phyloP scores from a whole-genome alignment of 2,329 filamentous ascomycete species.

The Reticulascus tulasneorum region DNA sequence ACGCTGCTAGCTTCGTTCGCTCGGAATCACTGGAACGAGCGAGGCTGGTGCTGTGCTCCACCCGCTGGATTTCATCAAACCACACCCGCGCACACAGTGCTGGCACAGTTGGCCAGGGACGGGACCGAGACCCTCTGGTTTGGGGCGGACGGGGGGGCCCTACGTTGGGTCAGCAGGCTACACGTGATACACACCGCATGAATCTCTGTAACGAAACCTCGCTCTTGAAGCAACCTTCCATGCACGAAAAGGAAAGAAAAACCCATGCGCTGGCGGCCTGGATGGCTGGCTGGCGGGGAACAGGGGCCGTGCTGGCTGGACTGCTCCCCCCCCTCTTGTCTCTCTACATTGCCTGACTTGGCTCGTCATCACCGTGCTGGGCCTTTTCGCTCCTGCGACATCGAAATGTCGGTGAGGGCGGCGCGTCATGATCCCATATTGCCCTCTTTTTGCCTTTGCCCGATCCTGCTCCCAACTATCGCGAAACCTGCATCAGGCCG shows the following conservation, averaged over 20 bases:
- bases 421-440: slow-evolving; percentile 5
- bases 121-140: no score
- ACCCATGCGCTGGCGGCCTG: no score
- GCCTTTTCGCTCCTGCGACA: neutral
- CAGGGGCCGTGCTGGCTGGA: neutral
- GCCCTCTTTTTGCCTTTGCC: slow-evolving; percentile 5
- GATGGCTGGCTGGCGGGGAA: slow-evolving; percentile 2
- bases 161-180: slow-evolving; percentile 11
- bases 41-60: slow-evolving; percentile 14
- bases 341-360: neutral
- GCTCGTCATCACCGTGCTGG: neutral
- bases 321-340: neutral
- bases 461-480: slow-evolving; percentile 9
- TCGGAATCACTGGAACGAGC: slow-evolving; percentile 10
- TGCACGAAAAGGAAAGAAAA: no score
- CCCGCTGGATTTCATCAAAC: slow-evolving; percentile 2
- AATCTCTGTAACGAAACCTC: slow-evolving; percentile 7
- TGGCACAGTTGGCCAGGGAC: no score
- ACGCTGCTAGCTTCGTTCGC: slow-evolving; percentile 7
- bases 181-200: slow-evolving; percentile 15
- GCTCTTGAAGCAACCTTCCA: slow-evolving; percentile 6
- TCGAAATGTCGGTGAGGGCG: slow-evolving; percentile 4
- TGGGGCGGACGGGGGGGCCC: no score
- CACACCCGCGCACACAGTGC: no score
- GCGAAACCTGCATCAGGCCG: slow-evolving; percentile 13